phyloP scores from a whole-genome alignment of 169 alveolate species.

The Cyclospora cayetanensis region DNA sequence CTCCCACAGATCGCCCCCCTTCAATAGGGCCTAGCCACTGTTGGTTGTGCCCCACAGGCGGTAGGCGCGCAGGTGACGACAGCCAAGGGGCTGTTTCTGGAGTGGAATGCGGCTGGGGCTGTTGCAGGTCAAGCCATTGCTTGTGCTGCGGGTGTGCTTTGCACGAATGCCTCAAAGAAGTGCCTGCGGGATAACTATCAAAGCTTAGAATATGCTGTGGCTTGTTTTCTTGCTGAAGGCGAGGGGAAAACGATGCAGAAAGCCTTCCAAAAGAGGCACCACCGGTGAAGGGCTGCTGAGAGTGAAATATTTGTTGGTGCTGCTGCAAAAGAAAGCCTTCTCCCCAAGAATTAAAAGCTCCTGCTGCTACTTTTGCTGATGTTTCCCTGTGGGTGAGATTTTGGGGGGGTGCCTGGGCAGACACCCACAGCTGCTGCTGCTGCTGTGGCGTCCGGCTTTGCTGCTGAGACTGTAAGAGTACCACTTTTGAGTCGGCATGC shows the following conservation, averaged over 20 bases:
- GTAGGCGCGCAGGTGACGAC: neutral
- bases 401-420: neutral
- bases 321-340: neutral
- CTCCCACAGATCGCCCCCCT: neutral
- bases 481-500: neutral
- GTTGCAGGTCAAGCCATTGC: neutral
- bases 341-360: neutral
- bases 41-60: neutral
- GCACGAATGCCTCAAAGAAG: neutral
- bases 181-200: neutral
- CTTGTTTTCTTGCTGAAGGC: neutral
- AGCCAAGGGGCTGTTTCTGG: neutral
- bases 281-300: constrained; percentile 34
- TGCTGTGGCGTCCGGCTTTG: neutral
- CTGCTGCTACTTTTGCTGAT: neutral
- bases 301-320: neutral
- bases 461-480: neutral
- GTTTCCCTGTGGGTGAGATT: neutral
- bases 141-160: neutral
- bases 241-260: neutral
- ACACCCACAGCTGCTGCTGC: neutral
- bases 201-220: neutral
- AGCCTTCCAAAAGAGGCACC: neutral
- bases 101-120: neutral
- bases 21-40: neutral